Evolutionary conservation across 2,329 filamentous ascomycete genomes (phyloP).

Genomic region (Tolypocladium inflatum): DNA sequence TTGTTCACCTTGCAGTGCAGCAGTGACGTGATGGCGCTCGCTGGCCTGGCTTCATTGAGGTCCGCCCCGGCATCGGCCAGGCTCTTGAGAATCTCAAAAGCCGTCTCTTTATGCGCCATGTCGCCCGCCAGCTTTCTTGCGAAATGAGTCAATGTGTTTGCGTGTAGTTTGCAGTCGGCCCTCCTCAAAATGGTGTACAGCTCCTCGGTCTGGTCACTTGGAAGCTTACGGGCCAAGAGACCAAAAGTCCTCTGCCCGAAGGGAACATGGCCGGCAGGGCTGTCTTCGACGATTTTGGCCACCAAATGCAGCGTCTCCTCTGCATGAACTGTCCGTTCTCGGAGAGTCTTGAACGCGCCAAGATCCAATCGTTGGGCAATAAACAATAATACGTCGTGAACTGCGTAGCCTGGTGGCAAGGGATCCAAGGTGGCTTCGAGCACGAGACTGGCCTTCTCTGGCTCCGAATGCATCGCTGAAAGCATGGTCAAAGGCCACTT

Average conservation of each 20-base stretch:
- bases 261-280: constrained; percentile 18
- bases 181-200: constrained; percentile 25
- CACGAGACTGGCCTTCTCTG: constrained; percentile 20
- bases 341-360: constrained; percentile 6
- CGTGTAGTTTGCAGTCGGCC: constrained; percentile 21
- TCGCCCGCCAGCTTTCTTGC: constrained; percentile 33
- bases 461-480: constrained; percentile 21
- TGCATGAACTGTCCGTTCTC: constrained; percentile 14
- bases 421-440: constrained; percentile 28
- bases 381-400: constrained; percentile 24
- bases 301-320: constrained; percentile 19
- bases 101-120: constrained; percentile 26
- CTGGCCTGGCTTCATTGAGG: constrained; percentile 35
- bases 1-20: constrained; percentile 27
- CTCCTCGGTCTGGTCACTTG: constrained; percentile 18
- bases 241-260: constrained; percentile 30
- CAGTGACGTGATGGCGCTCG: constrained; percentile 49
- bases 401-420: constrained; percentile 25
- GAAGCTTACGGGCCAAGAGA: constrained; percentile 17
- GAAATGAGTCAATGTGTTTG: constrained; percentile 37
- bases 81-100: constrained; percentile 30
- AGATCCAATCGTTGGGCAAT: constrained; percentile 14
- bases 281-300: constrained; percentile 17
- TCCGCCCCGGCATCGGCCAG: constrained; percentile 29
- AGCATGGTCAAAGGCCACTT: constrained; percentile 26